Base-by-base conservation (phyloP, 2,329 filamentous ascomycete species). In the Tolypocladium paradoxum region DNA sequence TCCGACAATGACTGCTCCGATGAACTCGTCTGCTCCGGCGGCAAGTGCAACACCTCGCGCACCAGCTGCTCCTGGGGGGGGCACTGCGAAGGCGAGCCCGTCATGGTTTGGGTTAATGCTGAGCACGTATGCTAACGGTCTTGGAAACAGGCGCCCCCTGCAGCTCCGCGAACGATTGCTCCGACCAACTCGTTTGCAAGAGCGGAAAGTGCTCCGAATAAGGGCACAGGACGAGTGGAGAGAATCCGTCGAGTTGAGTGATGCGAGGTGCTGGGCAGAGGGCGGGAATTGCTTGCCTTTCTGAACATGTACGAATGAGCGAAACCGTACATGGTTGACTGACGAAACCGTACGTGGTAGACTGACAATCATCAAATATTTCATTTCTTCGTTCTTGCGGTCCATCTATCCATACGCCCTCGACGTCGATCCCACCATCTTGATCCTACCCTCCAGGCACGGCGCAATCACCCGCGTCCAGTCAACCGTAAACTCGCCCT, bases 381-480 rank as follows among this genome's bases (percentile, higher is more conserved):
- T 22, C 20, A 9, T 14, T 24, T 43, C 7, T 4, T 22, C 14
- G 6, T 31, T 8, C 29, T 45, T 27, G 12, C n/a, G 16, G n/a
- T 55, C 33, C 49, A 52, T 47, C 20, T 52, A 50, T 51, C 34
- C 16, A 2, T 5, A 16, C 6, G 16, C 20, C 52, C 18, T 24
- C 53, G 50, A 38, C 43, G 50, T 50, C 53, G 53, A 57, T 31
- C 55, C 62, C 3, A 77, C 63, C 65, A 76, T 77, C 34, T 65
- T 67, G 43, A 95, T 95, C 48, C 90, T 79, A 1, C 88, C 89
- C 65, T 95, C 90, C 9, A 92, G 56, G 53, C 79, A 78, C 1
- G 90, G 90, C 53, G 85, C 82, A 66, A 95, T 91, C 2, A 88
- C 85, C 56, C 80, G 82, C 9, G 88, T 92, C 89, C 90, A 95